Percentiles rank a stretch among this genome's conserved stretches.
Conservation (phyloP, 805 yeast genomes). For the Scheffersomyces amazonensis region DNA sequence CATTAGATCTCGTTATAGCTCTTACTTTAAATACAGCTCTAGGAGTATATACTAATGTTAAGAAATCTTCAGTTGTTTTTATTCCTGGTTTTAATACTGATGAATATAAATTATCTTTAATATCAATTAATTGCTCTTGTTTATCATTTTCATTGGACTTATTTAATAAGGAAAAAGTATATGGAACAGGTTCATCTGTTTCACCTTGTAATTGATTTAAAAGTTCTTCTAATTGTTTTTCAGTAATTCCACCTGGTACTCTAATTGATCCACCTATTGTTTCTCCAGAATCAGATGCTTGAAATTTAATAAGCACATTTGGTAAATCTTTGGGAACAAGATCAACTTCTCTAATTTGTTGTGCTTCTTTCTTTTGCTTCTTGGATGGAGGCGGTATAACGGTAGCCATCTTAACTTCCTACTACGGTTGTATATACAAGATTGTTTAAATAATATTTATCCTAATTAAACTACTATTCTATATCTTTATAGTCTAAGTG, state of each 20-base stretch:
- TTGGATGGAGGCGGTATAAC: slow-evolving; percentile 91
- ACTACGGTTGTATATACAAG: background rate
- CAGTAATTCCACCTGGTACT: slow-evolving; percentile 87
- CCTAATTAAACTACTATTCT: too few relatives aligned
- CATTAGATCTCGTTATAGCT: slow-evolving; percentile 86
- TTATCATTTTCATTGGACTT: slow-evolving; percentile 30
- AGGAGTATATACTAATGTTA: slow-evolving; percentile 90
- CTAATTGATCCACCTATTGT: slow-evolving; percentile 78
- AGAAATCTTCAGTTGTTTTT: slow-evolving; percentile 87
- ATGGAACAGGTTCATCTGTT: slow-evolving; percentile 84
- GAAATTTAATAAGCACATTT: slow-evolving; percentile 81
- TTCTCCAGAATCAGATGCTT: slow-evolving; percentile 92
- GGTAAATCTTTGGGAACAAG: slow-evolving; percentile 78
- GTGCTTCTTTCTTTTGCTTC: slow-evolving; percentile 81
- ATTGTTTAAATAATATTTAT: too few relatives aligned
- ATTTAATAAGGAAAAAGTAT: slow-evolving; percentile 69
- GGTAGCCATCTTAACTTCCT: slow-evolving; percentile 67
- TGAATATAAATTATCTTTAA: slow-evolving; percentile 70
- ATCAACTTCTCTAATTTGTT: slow-evolving; percentile 71
- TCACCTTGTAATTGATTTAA: slow-evolving; percentile 74
- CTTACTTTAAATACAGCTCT: slow-evolving; percentile 91
- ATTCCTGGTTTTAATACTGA: slow-evolving; percentile 84
- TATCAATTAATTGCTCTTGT: slow-evolving; percentile 54
- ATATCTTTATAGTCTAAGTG: too few relatives aligned
- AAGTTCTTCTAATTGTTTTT: slow-evolving; percentile 82